Conservation (phyloP, 306 rosid species). For the Acacia acuminata region DNA sequence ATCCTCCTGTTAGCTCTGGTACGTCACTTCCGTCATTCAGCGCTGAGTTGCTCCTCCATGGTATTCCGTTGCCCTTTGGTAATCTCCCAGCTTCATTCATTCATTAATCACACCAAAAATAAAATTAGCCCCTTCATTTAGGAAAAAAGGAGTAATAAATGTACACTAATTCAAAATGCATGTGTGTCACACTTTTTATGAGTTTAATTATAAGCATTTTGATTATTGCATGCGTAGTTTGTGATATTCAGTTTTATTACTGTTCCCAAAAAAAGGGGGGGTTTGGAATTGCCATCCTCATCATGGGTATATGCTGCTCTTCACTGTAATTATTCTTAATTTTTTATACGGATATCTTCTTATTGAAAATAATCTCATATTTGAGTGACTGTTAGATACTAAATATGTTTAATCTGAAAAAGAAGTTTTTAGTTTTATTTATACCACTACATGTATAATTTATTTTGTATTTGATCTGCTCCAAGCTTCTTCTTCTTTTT, state of each 20-base stretch:
- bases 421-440: no score
- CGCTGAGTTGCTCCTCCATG: slow-evolving; percentile 50
- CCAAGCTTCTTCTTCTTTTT: no score
- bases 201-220: neutral
- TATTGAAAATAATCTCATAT: no score
- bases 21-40: slow-evolving; percentile 37
- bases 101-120: neutral
- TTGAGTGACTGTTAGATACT: no score
- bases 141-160: neutral
- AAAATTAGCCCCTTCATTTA: neutral
- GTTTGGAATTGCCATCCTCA: no score
- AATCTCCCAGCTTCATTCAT: slow-evolving; percentile 47
- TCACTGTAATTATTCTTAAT: no score
- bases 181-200: neutral
- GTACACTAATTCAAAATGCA: neutral
- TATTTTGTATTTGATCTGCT: neutral
- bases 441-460: no score
- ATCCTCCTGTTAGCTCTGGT: slow-evolving; percentile 30
- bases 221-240: neutral
- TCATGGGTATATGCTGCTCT: no score
- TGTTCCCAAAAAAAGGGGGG: no score
- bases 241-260: no score
- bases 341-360: no score
- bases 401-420: no score
- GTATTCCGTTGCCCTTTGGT: slow-evolving; percentile 35